Evolutionary conservation across 2,329 filamentous ascomycete species (phyloP).

Genomic region (Blumeria graminis): DNA sequence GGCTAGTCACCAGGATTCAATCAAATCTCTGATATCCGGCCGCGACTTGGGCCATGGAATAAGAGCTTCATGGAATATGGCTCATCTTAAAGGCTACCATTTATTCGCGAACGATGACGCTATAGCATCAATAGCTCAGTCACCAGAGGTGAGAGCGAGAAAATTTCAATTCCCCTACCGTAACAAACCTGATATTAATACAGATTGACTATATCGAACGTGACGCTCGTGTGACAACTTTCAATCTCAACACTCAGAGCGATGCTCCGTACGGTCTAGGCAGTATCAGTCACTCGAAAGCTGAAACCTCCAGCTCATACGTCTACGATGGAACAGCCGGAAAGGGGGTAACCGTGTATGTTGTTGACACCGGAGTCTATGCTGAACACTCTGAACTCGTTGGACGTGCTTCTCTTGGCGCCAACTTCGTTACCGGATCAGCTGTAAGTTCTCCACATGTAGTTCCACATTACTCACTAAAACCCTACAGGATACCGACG

Average conservation of each 20-base stretch:
- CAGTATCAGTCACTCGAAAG: slow-evolving; percentile 13
- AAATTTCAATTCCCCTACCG: not conserved
- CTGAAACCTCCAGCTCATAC: slow-evolving; percentile 10
- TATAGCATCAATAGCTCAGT: slow-evolving; percentile 11
- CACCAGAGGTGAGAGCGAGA: slow-evolving; percentile 9
- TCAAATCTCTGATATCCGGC: slow-evolving; percentile 26
- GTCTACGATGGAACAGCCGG: slow-evolving; percentile 16
- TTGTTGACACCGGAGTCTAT: slow-evolving; percentile 17
- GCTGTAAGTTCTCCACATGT: slow-evolving; percentile 8
- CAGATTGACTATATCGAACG: slow-evolving; percentile 14
- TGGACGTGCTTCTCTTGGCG: slow-evolving; percentile 15
- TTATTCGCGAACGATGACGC: slow-evolving; percentile 9
- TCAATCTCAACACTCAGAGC: slow-evolving; percentile 10
- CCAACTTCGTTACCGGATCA: slow-evolving; percentile 14
- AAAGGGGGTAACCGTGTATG: slow-evolving; percentile 15
- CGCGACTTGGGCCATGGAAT: slow-evolving; percentile 23
- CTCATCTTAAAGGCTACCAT: slow-evolving; percentile 11
- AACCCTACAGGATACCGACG: slow-evolving; percentile 15
- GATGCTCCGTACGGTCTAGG: slow-evolving; percentile 15
- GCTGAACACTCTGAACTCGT: slow-evolving; percentile 17
- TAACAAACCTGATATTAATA: not conserved
- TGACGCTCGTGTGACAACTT: slow-evolving; percentile 13
- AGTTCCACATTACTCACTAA: not conserved
- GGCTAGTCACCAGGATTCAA: slow-evolving; percentile 23
- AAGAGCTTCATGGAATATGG: slow-evolving; percentile 11